Evolutionary conservation across 2,329 filamentous ascomycete genomes (phyloP).

Genomic region (Diplocarpon rosae): DNA sequence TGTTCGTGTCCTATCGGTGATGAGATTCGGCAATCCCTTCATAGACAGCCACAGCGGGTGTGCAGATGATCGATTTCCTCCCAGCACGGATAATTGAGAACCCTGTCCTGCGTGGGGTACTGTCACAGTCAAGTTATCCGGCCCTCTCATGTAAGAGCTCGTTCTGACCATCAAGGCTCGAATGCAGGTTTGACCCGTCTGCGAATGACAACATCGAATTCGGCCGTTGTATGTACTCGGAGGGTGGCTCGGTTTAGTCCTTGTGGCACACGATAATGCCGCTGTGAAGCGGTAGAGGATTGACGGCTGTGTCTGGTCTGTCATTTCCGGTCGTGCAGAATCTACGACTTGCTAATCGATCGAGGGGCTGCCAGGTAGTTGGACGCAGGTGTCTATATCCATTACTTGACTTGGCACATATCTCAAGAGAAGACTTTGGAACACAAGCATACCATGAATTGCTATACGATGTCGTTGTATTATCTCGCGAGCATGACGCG

Average conservation of each 20-base stretch:
- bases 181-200: no score
- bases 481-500: no score
- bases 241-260: background rate
- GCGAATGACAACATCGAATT: no score
- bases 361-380: no score
- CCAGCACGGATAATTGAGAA: slow-evolving; percentile 1
- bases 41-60: background rate
- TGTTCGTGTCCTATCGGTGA: background rate
- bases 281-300: background rate
- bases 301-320: background rate
- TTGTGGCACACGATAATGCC: slow-evolving; percentile 1
- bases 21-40: slow-evolving; percentile 3
- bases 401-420: no score
- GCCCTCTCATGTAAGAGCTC: no score
- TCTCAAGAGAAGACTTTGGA: no score
- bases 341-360: background rate
- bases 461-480: no score
- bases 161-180: no score
- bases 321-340: background rate
- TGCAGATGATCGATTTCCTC: slow-evolving; percentile 3
- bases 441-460: no score
- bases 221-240: no score
- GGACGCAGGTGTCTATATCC: no score
- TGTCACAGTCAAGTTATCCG: background rate
- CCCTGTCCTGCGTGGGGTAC: slow-evolving; percentile 1